phyloP scores from a whole-genome alignment of 257 asterid species.

The Paraleonurus japonicus region DNA sequence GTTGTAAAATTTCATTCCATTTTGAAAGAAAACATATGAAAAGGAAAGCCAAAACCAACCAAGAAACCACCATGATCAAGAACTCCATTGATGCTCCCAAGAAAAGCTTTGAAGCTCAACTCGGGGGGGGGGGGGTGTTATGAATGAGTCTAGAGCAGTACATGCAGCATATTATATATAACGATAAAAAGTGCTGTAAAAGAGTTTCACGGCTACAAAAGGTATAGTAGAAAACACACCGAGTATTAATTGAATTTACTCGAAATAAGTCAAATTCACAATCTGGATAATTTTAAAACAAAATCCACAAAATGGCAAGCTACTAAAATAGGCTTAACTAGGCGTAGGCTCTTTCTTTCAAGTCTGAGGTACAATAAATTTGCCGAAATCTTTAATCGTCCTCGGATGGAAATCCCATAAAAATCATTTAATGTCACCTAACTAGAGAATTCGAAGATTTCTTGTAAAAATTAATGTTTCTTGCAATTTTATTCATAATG shows the following conservation, averaged over 20 bases:
- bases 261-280: neutral
- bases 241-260: neutral
- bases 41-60: slow-evolving; percentile 22
- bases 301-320: neutral
- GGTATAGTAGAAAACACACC: neutral
- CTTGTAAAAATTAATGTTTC: too few relatives aligned
- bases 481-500: too few relatives aligned
- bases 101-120: slow-evolving; percentile 7
- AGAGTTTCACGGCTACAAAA: neutral
- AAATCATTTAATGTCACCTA: neutral
- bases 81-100: slow-evolving; percentile 50
- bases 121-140: too few relatives aligned
- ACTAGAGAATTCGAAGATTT: neutral
- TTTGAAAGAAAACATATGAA: slow-evolving; percentile 33
- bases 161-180: neutral
- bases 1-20: slow-evolving; percentile 48
- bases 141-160: neutral
- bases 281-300: neutral
- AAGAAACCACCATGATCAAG: slow-evolving; percentile 26
- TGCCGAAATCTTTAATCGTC: slow-evolving; percentile 36
- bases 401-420: slow-evolving; percentile 29
- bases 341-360: slow-evolving; percentile 39
- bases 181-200: neutral
- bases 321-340: neutral
- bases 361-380: slow-evolving; percentile 39